These are phyloP conservation scores for Peziza echinospora DNA, from an alignment of 495 filamentous ascomycete genomes.

Conservation along the genomic window DNA sequence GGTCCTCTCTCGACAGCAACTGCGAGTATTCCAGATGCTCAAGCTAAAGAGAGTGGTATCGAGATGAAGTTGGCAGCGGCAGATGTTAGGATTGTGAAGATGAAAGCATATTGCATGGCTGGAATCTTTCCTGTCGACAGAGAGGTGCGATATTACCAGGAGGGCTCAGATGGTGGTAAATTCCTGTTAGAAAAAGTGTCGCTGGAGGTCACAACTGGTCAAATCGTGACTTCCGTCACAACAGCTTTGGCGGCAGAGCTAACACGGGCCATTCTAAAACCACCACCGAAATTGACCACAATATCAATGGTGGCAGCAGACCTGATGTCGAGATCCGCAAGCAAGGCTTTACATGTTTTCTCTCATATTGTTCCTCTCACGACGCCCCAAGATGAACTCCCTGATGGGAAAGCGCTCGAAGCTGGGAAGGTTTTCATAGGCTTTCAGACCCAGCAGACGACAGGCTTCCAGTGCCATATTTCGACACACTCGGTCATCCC, in stretches of 20 bases:
- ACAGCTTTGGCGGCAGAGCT: slow-evolving; percentile 54
- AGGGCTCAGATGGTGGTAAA: background rate
- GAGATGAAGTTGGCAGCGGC: background rate
- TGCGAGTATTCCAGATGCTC: background rate
- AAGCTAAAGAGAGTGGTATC: background rate
- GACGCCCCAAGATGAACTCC: background rate
- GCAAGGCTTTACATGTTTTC: background rate
- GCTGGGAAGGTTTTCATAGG: slow-evolving; percentile 87
- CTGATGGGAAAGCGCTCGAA: slow-evolving; percentile 14
- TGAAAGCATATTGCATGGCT: background rate
- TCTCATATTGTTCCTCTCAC: slow-evolving; percentile 32
- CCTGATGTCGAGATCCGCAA: background rate
- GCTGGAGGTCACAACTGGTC: slow-evolving; percentile 64
- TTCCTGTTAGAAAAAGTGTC: slow-evolving; percentile 37
- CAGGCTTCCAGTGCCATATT: slow-evolving; percentile 81
- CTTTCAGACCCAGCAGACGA: slow-evolving; percentile 92
- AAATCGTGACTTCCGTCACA: slow-evolving; percentile 46
- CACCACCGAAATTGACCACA: slow-evolving; percentile 66
- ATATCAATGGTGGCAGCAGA: slow-evolving; percentile 56
- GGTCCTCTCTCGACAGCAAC: background rate
- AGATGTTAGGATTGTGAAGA: background rate
- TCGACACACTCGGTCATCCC: slow-evolving; percentile 93
- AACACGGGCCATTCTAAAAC: slow-evolving; percentile 88
- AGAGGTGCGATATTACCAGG: background rate
- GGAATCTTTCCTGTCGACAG: background rate